These are phyloP conservation scores for Rhizomucor pusillus DNA, from an alignment of 371 early-diverging fungal species.

Conservation along the genomic window DNA sequence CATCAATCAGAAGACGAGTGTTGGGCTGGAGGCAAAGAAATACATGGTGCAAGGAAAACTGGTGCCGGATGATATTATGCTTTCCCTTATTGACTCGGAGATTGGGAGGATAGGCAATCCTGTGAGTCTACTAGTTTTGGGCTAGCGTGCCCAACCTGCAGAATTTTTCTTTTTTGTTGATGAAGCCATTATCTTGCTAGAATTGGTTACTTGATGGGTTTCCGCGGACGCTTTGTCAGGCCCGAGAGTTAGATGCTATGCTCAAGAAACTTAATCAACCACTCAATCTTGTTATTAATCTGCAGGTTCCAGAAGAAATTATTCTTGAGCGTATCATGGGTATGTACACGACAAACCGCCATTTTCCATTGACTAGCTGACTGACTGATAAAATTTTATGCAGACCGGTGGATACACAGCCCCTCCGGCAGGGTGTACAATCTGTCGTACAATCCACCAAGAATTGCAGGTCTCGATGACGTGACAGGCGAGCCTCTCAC, in stretches of 20 bases:
- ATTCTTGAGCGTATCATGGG: conserved; percentile 89
- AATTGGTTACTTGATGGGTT: conserved; percentile 96
- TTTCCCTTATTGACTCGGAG: conserved; percentile 71
- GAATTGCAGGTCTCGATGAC: conserved; percentile 81
- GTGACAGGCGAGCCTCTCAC: conserved; percentile 89
- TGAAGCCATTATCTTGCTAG: conserved; percentile 13
- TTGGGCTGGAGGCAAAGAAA: conserved; percentile 66
- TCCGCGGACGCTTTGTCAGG: conserved; percentile 91
- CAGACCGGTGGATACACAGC: conserved; percentile 93
- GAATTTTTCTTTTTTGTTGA: conserved; percentile 4
- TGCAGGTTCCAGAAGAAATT: conserved; percentile 90
- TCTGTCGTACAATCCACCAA: conserved; percentile 91
- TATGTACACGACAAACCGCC: conserved; percentile 14
- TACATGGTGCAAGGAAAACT: conserved; percentile 57
- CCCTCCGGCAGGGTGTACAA: conserved; percentile 94
- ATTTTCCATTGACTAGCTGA: not conserved
- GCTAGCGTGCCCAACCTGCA: not conserved
- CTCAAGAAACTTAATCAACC: conserved; percentile 56
- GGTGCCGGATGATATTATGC: conserved; percentile 80
- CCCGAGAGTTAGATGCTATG: conserved; percentile 70
- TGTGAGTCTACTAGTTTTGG: conserved; percentile 17
- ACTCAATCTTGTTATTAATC: conserved; percentile 83
- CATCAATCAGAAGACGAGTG: conserved; percentile 63
- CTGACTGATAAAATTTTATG: not conserved
- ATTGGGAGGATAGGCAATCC: conserved; percentile 49